phyloP scores from a whole-genome alignment of 1,139 yeast genomes.

The Candida tetrigidarum region DNA sequence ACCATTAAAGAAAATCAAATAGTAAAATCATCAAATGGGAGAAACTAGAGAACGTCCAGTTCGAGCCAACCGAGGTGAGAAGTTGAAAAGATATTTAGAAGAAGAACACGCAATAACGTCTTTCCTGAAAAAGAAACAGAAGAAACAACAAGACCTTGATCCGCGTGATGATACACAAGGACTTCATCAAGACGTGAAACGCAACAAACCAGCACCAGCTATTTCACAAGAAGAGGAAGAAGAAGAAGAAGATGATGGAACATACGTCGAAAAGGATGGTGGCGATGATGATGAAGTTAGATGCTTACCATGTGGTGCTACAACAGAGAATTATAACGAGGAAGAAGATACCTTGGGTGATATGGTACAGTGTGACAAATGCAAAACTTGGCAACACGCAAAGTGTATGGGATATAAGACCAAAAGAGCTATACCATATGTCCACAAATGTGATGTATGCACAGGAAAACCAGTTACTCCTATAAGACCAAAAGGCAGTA shows the following conservation, averaged over 20 bases:
- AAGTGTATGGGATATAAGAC: slow-evolving; percentile 62
- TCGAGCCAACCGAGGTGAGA: slow-evolving; percentile 7
- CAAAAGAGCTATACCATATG: slow-evolving; percentile 31
- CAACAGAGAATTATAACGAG: slow-evolving; percentile 64
- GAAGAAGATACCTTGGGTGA: slow-evolving; percentile 65
- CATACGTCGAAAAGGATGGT: slow-evolving; percentile 16
- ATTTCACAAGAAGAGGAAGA: slow-evolving; percentile 11
- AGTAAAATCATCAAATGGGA: not conserved
- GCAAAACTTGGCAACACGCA: slow-evolving; percentile 87
- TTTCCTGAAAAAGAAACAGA: not conserved
- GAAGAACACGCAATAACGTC: slow-evolving; percentile 1
- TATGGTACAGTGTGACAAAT: slow-evolving; percentile 73
- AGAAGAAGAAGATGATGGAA: slow-evolving; percentile 15
- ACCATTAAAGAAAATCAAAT: not conserved
- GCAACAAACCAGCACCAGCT: too few relatives aligned
- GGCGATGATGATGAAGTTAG: slow-evolving; percentile 49
- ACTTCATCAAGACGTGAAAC: not conserved
- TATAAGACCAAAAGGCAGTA: not conserved
- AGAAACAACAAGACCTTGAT: not conserved
- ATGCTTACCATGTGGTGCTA: slow-evolving; percentile 68
- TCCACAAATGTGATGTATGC: slow-evolving; percentile 40
- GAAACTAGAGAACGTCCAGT: slow-evolving; percentile 5
- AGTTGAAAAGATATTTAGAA: slow-evolving; percentile 2
- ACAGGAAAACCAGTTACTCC: slow-evolving; percentile 10
- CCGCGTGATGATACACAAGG: not conserved